These are phyloP conservation scores for Eremochloa ophiuroides DNA, from an alignment of 176 grass and related monocot genomes.

Conservation along the genomic window DNA sequence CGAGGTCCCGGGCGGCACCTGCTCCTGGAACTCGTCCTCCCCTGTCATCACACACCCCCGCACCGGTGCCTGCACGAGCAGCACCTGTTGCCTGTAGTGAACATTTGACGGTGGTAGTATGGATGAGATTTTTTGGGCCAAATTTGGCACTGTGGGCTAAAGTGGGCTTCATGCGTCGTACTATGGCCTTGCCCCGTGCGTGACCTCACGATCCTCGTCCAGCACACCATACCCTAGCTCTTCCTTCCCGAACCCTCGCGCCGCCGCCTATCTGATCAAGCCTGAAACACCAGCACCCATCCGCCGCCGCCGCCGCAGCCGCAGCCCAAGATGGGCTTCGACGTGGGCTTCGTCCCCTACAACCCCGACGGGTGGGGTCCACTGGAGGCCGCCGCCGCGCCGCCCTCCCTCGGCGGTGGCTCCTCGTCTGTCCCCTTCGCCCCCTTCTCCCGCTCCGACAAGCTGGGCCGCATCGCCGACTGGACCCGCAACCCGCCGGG, in stretches of 20 bases:
- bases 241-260: neutral
- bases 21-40: too few species aligned
- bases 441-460: slow-evolving; percentile 84
- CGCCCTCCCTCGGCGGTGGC: slow-evolving; percentile 44
- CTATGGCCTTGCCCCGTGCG: neutral
- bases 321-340: slow-evolving; percentile 56
- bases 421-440: slow-evolving; percentile 68
- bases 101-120: too few species aligned
- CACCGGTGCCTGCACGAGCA: too few species aligned
- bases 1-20: too few species aligned
- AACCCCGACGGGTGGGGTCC: slow-evolving; percentile 84
- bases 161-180: neutral
- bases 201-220: neutral
- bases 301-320: slow-evolving; percentile 6
- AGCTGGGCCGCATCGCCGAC: slow-evolving; percentile 84
- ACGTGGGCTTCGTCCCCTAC: slow-evolving; percentile 70
- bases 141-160: neutral
- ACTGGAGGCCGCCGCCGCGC: slow-evolving; percentile 37
- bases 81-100: too few species aligned
- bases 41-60: too few species aligned
- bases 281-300: neutral
- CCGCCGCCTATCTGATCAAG: neutral
- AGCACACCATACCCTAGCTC: neutral
- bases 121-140: neutral
- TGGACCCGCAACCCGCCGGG: slow-evolving; percentile 63